Evolutionary conservation across 192 early-diverging fungal genomes (phyloP).

Genomic region (Podila verticillata): DNA sequence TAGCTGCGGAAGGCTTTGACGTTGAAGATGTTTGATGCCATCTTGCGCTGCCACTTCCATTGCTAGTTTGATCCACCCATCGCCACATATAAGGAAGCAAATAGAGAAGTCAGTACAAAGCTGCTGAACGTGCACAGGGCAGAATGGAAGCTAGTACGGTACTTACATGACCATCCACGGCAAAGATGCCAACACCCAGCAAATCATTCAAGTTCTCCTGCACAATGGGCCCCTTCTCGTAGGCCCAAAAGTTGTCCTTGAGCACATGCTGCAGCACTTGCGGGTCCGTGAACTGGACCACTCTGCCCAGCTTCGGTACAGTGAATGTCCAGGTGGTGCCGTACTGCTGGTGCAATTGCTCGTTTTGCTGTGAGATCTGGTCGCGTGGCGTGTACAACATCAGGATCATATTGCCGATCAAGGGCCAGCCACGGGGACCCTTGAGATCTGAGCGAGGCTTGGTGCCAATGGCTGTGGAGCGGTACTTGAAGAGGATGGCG

Average conservation of each 20-base stretch:
- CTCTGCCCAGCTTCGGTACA: conserved; percentile 25
- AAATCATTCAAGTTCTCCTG: conserved; percentile 21
- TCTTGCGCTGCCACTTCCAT: conserved; percentile 43
- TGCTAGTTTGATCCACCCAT: not conserved
- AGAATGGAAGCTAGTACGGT: conserved; percentile 16
- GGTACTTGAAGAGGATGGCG: conserved; percentile 36
- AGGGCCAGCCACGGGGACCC: conserved; percentile 34
- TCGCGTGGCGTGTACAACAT: conserved; percentile 6
- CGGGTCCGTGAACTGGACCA: conserved; percentile 31
- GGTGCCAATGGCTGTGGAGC: conserved; percentile 22
- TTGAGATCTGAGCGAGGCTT: conserved; percentile 29
- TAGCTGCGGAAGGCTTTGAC: conserved; percentile 23
- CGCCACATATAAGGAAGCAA: not conserved
- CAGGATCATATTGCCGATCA: conserved; percentile 44
- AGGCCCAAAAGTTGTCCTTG: conserved; percentile 47
- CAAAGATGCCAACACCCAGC: conserved; percentile 49
- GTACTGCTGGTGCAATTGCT: conserved; percentile 10
- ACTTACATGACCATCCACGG: conserved; percentile 27
- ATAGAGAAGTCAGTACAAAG: not conserved
- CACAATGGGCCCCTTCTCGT: conserved; percentile 25
- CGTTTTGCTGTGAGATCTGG: conserved; percentile 22
- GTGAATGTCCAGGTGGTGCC: conserved; percentile 18
- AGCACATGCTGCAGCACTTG: conserved; percentile 44
- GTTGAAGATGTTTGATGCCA: conserved; percentile 32
- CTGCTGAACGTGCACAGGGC: not conserved